A percentile compares a stretch with the other conserved stretches of the same genome.
These are phyloP conservation scores for Collybia sordida DNA, from an alignment of 768 basidiomycete species.

Conservation along the genomic window DNA sequence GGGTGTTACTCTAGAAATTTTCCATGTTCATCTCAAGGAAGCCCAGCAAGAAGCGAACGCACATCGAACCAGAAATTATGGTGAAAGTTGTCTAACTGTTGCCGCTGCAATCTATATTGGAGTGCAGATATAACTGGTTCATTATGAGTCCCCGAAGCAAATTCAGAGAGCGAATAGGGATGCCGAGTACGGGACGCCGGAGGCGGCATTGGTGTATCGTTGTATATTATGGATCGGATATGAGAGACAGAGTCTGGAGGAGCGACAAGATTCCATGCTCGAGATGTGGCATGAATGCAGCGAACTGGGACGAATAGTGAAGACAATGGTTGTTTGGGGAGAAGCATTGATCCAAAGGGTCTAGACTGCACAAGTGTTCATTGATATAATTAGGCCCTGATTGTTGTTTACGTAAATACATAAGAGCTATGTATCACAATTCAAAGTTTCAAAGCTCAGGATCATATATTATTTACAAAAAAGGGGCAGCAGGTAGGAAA, in stretches of 20 bases:
- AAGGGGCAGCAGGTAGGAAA: too few species aligned
- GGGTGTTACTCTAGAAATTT: slow-evolving; percentile 62
- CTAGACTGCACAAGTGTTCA: too few species aligned
- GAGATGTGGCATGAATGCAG: slow-evolving; percentile 25
- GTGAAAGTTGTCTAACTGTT: slow-evolving; percentile 73
- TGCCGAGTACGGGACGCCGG: slow-evolving; percentile 43
- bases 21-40: not conserved
- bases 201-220: slow-evolving; percentile 44
- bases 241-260: slow-evolving; percentile 80
- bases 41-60: slow-evolving; percentile 26
- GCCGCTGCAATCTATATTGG: slow-evolving; percentile 68
- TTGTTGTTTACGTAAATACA: too few species aligned
- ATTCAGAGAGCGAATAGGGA: slow-evolving; percentile 81
- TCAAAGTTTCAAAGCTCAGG: slow-evolving; percentile 14
- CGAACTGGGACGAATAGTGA: slow-evolving; percentile 5
- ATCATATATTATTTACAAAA: slow-evolving; percentile 44
- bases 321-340: slow-evolving; percentile 12
- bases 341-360: slow-evolving; percentile 6
- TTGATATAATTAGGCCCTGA: too few species aligned
- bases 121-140: slow-evolving; percentile 51
- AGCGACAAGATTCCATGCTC: slow-evolving; percentile 45
- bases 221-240: slow-evolving; percentile 78
- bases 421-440: not conserved
- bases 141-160: slow-evolving; percentile 35
- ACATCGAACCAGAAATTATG: slow-evolving; percentile 84